Evolutionary conservation across 2,329 filamentous ascomycete genomes (phyloP).

Genomic region (Phaeophleospora eucalypticola): DNA sequence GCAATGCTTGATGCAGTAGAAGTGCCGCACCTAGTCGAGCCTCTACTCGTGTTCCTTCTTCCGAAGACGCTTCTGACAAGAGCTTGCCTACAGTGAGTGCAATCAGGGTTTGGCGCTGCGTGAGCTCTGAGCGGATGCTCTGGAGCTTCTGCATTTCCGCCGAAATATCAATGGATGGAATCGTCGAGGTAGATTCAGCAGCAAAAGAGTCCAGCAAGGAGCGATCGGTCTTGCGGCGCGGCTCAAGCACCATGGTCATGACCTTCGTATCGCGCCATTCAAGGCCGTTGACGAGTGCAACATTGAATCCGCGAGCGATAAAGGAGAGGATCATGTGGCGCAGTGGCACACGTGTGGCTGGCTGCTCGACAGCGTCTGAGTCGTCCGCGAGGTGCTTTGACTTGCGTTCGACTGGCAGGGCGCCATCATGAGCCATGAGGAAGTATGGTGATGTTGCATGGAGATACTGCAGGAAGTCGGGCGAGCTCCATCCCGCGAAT

Average conservation of each 20-base stretch:
- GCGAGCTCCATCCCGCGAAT: conserved; percentile 47
- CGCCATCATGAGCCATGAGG: conserved; percentile 64
- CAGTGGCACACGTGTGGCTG: conserved; percentile 24
- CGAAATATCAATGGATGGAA: conserved; percentile 14
- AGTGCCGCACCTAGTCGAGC: conserved; percentile 21
- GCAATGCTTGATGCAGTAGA: conserved; percentile 30
- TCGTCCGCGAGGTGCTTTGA: conserved; percentile 19
- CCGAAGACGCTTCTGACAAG: conserved; percentile 10
- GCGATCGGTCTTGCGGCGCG: conserved; percentile 9
- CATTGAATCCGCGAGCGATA: conserved; percentile 53
- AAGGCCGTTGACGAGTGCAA: conserved; percentile 61
- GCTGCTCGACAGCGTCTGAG: conserved; percentile 5
- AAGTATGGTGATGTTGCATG: conserved; percentile 57
- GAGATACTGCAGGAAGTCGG: conserved; percentile 55
- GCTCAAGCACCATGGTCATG: conserved; percentile 47
- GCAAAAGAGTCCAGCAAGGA: background rate
- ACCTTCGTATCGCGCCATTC: conserved; percentile 62
- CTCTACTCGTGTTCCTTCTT: conserved; percentile 1
- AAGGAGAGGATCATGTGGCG: conserved; percentile 54
- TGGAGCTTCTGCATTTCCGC: conserved; percentile 17
- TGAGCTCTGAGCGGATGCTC: conserved; percentile 13
- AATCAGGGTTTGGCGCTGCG: conserved; percentile 26
- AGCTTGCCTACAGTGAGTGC: conserved; percentile 22
- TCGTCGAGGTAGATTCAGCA: conserved; percentile 7
- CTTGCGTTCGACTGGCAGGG: conserved; percentile 24